These are phyloP conservation scores for Aspergillus brasiliensis DNA, from an alignment of 2,329 filamentous ascomycete species.

Conservation along the genomic window DNA sequence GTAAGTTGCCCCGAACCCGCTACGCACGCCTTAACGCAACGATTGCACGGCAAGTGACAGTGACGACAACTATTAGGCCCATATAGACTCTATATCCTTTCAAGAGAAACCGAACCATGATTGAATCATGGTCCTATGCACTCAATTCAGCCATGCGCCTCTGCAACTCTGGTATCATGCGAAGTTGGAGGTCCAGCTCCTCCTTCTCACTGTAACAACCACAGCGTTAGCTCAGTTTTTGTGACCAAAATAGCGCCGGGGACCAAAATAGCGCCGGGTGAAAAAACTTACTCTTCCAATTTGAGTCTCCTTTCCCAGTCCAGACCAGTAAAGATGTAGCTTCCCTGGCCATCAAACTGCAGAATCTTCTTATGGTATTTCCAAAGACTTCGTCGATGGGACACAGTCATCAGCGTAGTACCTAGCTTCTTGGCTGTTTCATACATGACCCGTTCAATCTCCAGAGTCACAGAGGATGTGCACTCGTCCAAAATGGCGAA, in stretches of 20 bases:
- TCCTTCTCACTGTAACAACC: slow-evolving; percentile 70
- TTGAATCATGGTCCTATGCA: slow-evolving; percentile 32
- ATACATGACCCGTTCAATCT: slow-evolving; percentile 95
- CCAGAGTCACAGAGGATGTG: slow-evolving; percentile 90
- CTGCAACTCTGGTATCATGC: slow-evolving; percentile 86
- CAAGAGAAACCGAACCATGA: not conserved
- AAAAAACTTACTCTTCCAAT: slow-evolving; percentile 72
- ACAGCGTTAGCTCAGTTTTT: not conserved
- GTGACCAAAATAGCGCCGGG: not conserved
- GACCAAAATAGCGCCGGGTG: not conserved
- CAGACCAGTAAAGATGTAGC: slow-evolving; percentile 84
- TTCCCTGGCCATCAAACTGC: slow-evolving; percentile 93
- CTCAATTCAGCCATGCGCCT: slow-evolving; percentile 79
- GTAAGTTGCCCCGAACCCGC: not conserved
- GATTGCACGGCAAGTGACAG: not conserved
- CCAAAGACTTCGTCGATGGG: slow-evolving; percentile 88
- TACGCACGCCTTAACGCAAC: not conserved
- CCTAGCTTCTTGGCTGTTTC: slow-evolving; percentile 89
- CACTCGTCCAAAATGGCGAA: slow-evolving; percentile 98
- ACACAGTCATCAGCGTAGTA: slow-evolving; percentile 96
- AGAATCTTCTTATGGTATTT: slow-evolving; percentile 93
- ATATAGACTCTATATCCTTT: not conserved
- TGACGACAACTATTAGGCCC: not conserved
- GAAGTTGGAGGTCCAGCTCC: slow-evolving; percentile 80
- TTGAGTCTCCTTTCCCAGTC: slow-evolving; percentile 83